Percentiles rank a stretch among this genome's conserved stretches.
Evolutionary conservation across 2,329 filamentous ascomycete genomes (phyloP).

Genomic region (Cladophialophora bantiana): DNA sequence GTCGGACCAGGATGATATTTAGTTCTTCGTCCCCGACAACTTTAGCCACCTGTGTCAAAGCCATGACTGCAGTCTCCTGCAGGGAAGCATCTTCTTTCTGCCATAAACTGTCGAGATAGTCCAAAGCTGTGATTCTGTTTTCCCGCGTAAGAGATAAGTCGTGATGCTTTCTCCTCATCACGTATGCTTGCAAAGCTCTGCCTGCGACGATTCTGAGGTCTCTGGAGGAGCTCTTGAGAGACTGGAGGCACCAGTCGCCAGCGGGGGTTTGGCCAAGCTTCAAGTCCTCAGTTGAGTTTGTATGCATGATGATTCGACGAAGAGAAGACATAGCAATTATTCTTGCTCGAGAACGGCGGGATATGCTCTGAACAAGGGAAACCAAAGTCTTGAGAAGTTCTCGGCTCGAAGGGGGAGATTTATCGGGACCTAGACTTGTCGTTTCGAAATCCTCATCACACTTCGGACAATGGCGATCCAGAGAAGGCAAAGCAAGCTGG

Average conservation of each 20-base stretch:
- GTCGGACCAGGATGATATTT: conserved; percentile 80
- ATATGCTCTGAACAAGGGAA: conserved; percentile 50
- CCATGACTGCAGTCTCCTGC: conserved; percentile 83
- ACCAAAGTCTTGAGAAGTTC: conserved; percentile 53
- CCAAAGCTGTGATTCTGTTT: conserved; percentile 74
- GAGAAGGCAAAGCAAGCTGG: conserved; percentile 43
- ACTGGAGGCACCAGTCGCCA: conserved; percentile 82
- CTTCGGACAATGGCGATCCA: conserved; percentile 41
- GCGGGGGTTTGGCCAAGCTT: conserved; percentile 71
- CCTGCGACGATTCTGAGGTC: conserved; percentile 85
- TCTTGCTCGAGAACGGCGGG: conserved; percentile 65
- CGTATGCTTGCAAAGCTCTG: conserved; percentile 70
- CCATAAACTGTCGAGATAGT: conserved; percentile 74
- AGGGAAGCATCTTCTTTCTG: conserved; percentile 71
- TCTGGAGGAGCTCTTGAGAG: conserved; percentile 80
- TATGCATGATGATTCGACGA: conserved; percentile 73
- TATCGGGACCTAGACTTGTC: neutral
- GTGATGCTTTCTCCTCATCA: conserved; percentile 56
- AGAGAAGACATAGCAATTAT: conserved; percentile 76
- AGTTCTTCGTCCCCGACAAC: conserved; percentile 81
- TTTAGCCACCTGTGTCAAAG: conserved; percentile 83
- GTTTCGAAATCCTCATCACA: conserved; percentile 46
- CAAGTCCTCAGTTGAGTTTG: conserved; percentile 64
- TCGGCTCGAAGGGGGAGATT: conserved; percentile 39
- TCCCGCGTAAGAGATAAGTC: conserved; percentile 58